Evolutionary conservation across 106 monocot species (phyloP), one percentile per base, ranked within the genome.

Genomic region (Allium cepa): DNA sequence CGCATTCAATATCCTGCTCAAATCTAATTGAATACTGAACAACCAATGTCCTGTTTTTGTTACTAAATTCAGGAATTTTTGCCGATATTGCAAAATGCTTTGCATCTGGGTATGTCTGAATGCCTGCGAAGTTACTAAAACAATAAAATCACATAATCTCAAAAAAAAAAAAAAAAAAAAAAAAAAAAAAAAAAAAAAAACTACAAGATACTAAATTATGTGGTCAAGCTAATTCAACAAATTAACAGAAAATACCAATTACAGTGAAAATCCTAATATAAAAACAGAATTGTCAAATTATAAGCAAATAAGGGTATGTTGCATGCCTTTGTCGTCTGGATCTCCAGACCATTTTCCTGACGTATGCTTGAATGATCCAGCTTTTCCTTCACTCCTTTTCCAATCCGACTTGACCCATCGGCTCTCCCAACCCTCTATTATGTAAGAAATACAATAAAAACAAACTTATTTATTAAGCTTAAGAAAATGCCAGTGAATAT

Each of bases 1-100:
- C 96, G 71, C 96, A 96, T 80, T 96, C 96, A 50, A 96, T 96
- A 53, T 96, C 92, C 73, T 96, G 96, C 79, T 96, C 96, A 73
- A 96, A 80, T 64, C 86, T 92, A 66, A 96, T 86, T 11, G 96
- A 96, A 63, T 96, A 96, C 69, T 92, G 96, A 17, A 96, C 69
- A 10, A 96, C 96, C 57, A 96, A 55, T 51, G 88, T 92, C 48
- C 84, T 82, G 74, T 80, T 72, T 76, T 89, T 84, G 82, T 96
- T 92, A 69, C 66, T 88, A 66, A 96, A 86, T 72, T 96, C 92
- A 2, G 86, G 88, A 62, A 92, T 71, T 74, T 96, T 88, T 22
- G 96, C 96, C 64, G 92, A 92, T 76, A 96, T 88, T 15, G 92
- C 85, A 80, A 80, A 92, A 56, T 96, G 91, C 56, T 75, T 83